Evolutionary conservation across 495 filamentous ascomycete species (phyloP).

Genomic region (Penicillium verhagenii): DNA sequence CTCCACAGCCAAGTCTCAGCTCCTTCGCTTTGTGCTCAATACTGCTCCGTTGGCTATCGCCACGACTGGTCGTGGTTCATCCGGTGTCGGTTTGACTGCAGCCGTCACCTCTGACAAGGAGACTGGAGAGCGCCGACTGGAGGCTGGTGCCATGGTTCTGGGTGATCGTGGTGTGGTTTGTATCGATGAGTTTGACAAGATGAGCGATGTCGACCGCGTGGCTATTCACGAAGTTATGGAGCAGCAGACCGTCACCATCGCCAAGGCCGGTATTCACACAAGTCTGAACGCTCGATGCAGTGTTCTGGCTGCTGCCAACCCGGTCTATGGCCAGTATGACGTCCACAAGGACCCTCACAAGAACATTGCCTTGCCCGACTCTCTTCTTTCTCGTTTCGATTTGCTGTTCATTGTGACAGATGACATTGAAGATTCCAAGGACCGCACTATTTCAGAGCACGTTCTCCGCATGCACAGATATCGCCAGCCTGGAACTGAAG

Average conservation of each 20-base stretch:
- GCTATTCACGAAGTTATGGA: constrained; percentile 99
- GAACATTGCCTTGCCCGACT: constrained; percentile 97
- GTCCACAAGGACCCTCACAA: constrained; percentile 97
- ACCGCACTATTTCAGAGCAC: constrained; percentile 92
- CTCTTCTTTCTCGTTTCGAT: constrained; percentile 97
- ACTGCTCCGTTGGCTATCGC: constrained; percentile 96
- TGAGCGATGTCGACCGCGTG: constrained; percentile 97
- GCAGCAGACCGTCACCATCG: constrained; percentile 98
- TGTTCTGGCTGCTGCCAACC: constrained; percentile 95
- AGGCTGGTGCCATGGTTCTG: constrained; percentile 98
- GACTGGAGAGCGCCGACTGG: constrained; percentile 90
- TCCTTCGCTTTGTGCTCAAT: constrained; percentile 96
- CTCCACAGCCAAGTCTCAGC: constrained; percentile 96
- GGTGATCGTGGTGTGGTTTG: constrained; percentile 96
- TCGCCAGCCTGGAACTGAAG: constrained; percentile 89
- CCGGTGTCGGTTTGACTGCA: constrained; percentile 95
- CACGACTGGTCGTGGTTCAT: constrained; percentile 95
- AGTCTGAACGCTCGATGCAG: constrained; percentile 96
- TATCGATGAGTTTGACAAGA: constrained; percentile 99
- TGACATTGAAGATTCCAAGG: constrained; percentile 90
- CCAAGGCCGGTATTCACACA: constrained; percentile 98
- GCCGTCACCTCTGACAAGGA: constrained; percentile 97
- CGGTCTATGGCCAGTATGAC: constrained; percentile 98
- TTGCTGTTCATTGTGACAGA: constrained; percentile 97
- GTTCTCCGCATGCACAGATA: constrained; percentile 98